Evolutionary conservation across 345 rosid species (phyloP).

Genomic region (Lepidium africanum): DNA sequence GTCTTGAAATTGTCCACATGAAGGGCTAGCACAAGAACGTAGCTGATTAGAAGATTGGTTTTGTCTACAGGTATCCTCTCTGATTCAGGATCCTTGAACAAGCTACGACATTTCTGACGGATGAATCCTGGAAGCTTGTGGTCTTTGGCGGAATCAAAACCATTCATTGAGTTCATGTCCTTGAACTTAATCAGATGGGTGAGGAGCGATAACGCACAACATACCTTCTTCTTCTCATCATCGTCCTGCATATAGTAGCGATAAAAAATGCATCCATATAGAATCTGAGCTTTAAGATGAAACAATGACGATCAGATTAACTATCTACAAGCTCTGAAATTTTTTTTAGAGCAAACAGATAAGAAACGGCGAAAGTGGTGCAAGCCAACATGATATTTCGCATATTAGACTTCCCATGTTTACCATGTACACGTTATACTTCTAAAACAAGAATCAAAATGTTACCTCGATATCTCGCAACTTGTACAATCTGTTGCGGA

Average conservation of each 20-base stretch:
- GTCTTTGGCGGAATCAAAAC: constrained; percentile 44
- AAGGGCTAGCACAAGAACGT: constrained; percentile 65
- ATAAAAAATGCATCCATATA: not conserved
- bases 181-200: constrained; percentile 79
- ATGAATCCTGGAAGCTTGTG: constrained; percentile 55
- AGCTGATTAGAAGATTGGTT: constrained; percentile 61
- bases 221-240: constrained; percentile 34
- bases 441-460: not conserved
- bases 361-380: not conserved
- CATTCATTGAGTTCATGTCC: constrained; percentile 48
- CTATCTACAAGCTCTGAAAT: not conserved
- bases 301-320: not conserved
- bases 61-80: constrained; percentile 41
- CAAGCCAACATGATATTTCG: not conserved
- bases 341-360: not conserved
- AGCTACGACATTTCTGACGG: constrained; percentile 35
- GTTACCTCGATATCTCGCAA: constrained; percentile 48
- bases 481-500: constrained; percentile 58
- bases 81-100: constrained; percentile 44
- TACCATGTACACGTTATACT: not conserved
- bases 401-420: not conserved
- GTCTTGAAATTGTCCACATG: constrained; percentile 64
- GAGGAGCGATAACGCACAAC: constrained; percentile 45
- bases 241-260: constrained; percentile 42
- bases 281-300: not conserved